Conservation (phyloP, 2,329 filamentous ascomycete species). For the Aspergillus hortae region DNA sequence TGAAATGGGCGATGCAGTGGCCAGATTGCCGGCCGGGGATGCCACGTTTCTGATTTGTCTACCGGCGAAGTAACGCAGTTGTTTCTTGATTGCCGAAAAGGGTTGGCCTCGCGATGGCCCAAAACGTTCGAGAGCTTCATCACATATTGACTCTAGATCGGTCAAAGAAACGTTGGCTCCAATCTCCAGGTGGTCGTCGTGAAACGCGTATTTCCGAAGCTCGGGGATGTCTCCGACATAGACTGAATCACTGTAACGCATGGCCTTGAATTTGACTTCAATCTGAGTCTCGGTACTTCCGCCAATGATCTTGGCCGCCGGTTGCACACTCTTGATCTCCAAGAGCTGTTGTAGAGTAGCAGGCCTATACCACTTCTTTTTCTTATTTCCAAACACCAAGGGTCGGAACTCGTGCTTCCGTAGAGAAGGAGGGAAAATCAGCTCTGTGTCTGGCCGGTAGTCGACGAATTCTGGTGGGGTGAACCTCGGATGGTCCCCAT, state of each 20-base stretch:
- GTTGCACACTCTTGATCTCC: constrained; percentile 83
- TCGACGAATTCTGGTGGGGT: constrained; percentile 89
- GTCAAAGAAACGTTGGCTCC: constrained; percentile 91
- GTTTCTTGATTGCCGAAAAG: constrained; percentile 87
- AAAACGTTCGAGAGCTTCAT: constrained; percentile 75
- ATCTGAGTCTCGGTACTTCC: constrained; percentile 98
- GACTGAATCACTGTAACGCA: constrained; percentile 85
- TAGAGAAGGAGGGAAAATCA: constrained; percentile 87
- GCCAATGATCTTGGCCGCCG: constrained; percentile 87
- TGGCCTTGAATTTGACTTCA: constrained; percentile 95
- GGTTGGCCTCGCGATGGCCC: constrained; percentile 69
- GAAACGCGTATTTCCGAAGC: constrained; percentile 74
- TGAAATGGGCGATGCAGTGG: constrained; percentile 92
- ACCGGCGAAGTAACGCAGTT: constrained; percentile 91
- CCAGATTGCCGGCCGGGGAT: constrained; percentile 89
- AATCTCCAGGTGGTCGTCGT: constrained; percentile 80
- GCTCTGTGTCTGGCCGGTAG: constrained; percentile 87
- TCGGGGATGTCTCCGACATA: constrained; percentile 93
- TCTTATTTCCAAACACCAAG: constrained; percentile 87
- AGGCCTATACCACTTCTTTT: constrained; percentile 89
- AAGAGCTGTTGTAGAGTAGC: constrained; percentile 82
- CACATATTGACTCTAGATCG: constrained; percentile 81
- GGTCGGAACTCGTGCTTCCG: constrained; percentile 79
- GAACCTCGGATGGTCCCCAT: constrained; percentile 54
- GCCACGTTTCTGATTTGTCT: constrained; percentile 97